phyloP scores from a whole-genome alignment of 805 yeast genomes.

The Saturnispora saitoi region DNA sequence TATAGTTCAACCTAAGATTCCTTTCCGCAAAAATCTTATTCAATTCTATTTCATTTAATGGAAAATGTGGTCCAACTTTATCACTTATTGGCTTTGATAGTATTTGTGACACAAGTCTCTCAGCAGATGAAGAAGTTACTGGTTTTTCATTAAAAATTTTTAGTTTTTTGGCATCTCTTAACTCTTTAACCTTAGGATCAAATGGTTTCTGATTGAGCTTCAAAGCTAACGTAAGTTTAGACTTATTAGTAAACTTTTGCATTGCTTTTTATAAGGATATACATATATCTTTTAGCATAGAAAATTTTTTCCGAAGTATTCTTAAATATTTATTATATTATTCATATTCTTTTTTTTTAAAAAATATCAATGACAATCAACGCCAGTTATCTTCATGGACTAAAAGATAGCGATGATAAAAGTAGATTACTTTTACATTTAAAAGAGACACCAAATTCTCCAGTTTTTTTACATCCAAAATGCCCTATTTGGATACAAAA shows the following conservation, averaged over 20 bases:
- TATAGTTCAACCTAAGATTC: constrained; percentile 40
- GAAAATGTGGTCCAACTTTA: constrained; percentile 21
- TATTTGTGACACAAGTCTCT: constrained; percentile 16
- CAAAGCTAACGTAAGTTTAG: constrained; percentile 4
- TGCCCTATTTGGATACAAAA: constrained; percentile 1
- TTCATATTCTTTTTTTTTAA: background rate
- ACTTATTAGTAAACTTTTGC: constrained; percentile 3
- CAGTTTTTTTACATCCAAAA: constrained; percentile 3
- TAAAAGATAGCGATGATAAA: background rate
- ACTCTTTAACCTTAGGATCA: constrained; percentile 5
- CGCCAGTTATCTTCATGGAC: constrained; percentile 1
- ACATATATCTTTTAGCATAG: background rate
- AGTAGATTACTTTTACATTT: background rate
- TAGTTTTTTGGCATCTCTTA: constrained; percentile 4
- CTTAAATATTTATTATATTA: background rate
- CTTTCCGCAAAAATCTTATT: constrained; percentile 18
- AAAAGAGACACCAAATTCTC: background rate
- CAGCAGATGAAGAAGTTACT: constrained; percentile 25
- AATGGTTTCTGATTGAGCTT: constrained; percentile 8
- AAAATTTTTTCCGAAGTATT: background rate
- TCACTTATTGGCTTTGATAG: constrained; percentile 16
- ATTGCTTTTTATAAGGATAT: background rate
- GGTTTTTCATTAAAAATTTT: constrained; percentile 19
- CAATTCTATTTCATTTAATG: constrained; percentile 22
- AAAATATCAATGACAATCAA: background rate